Conservation (phyloP, 2,329 filamentous ascomycete genomes). For the Rhynchosporium agropyri region DNA sequence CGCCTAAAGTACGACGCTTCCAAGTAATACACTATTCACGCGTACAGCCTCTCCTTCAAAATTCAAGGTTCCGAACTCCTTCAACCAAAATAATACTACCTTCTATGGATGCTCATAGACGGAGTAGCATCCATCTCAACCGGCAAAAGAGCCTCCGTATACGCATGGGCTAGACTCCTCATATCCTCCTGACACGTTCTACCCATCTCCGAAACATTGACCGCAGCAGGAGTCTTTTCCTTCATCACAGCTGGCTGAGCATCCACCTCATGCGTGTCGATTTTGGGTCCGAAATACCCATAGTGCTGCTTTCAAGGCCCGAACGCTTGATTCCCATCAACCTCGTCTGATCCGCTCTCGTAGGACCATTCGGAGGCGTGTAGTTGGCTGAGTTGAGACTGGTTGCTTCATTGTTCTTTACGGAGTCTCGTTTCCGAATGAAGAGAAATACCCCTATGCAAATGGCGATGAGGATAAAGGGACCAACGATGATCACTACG, state of each 20-base stretch:
- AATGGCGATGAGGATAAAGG: slow-evolving; percentile 15
- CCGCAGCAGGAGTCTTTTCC: slow-evolving; percentile 9
- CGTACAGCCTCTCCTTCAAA: neutral
- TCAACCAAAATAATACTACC: neutral
- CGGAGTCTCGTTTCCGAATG: slow-evolving; percentile 16
- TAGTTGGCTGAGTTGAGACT: slow-evolving; percentile 22
- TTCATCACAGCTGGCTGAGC: slow-evolving; percentile 15
- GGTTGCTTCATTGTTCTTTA: slow-evolving; percentile 22
- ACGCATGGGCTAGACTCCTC: slow-evolving; percentile 11
- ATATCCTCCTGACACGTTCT: slow-evolving; percentile 5
- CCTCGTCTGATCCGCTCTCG: slow-evolving; percentile 30
- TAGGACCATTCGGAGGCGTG: slow-evolving; percentile 29
- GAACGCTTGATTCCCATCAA: slow-evolving; percentile 21
- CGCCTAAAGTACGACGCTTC: neutral
- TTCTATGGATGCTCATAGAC: neutral
- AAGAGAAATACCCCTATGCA: slow-evolving; percentile 22
- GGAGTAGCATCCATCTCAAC: slow-evolving; percentile 17
- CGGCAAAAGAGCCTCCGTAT: slow-evolving; percentile 14
- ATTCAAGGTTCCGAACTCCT: neutral
- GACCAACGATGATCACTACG: slow-evolving; percentile 21
- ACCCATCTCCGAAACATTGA: slow-evolving; percentile 12
- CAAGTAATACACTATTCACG: neutral
- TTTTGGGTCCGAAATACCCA: slow-evolving; percentile 22
- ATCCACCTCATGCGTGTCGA: slow-evolving; percentile 30
- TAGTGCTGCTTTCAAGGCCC: slow-evolving; percentile 12